Percentiles rank a stretch among this genome's conserved stretches.
phyloP scores from a whole-genome alignment of 2,329 filamentous ascomycete species.

The Penicillium concentricum region DNA sequence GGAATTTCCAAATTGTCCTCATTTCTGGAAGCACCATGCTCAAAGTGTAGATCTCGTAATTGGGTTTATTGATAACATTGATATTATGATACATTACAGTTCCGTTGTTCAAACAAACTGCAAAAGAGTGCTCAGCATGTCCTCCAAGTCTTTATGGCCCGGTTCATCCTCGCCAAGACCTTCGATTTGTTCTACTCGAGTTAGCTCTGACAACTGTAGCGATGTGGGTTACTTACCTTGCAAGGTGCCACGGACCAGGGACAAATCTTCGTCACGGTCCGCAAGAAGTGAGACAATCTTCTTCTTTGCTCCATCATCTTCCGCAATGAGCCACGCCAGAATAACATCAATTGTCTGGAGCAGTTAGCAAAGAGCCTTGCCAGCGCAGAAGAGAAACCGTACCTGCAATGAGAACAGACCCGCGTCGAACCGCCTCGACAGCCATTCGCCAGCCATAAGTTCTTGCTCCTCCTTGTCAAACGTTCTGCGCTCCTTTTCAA shows the following conservation, averaged over 20 bases:
- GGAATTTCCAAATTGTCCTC: background rate
- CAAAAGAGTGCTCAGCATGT: slow-evolving; percentile 64
- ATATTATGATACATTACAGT: slow-evolving; percentile 2
- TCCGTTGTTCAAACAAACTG: slow-evolving; percentile 34
- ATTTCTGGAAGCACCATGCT: background rate
- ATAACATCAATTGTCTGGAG: slow-evolving; percentile 65
- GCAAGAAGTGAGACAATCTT: slow-evolving; percentile 64
- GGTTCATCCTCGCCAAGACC: slow-evolving; percentile 57
- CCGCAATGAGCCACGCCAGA: slow-evolving; percentile 85
- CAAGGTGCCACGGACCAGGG: slow-evolving; percentile 64
- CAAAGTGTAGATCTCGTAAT: too few relatives aligned
- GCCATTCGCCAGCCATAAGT: slow-evolving; percentile 66
- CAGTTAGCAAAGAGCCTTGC: slow-evolving; percentile 42
- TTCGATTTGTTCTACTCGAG: slow-evolving; percentile 57
- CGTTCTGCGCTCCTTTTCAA: slow-evolving; percentile 57
- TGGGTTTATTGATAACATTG: background rate
- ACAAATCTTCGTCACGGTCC: slow-evolving; percentile 66
- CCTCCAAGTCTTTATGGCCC: slow-evolving; percentile 55
- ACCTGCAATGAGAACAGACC: slow-evolving; percentile 78
- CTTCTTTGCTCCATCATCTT: slow-evolving; percentile 72
- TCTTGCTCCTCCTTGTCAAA: slow-evolving; percentile 60
- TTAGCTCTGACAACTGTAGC: slow-evolving; percentile 9
- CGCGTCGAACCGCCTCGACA: slow-evolving; percentile 74
- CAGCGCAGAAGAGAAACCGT: slow-evolving; percentile 4
- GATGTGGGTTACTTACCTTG: slow-evolving; percentile 48